These are phyloP conservation scores for Myrmaecium sp. DNA, from an alignment of 2,329 filamentous ascomycete species.

Conservation along the genomic window DNA sequence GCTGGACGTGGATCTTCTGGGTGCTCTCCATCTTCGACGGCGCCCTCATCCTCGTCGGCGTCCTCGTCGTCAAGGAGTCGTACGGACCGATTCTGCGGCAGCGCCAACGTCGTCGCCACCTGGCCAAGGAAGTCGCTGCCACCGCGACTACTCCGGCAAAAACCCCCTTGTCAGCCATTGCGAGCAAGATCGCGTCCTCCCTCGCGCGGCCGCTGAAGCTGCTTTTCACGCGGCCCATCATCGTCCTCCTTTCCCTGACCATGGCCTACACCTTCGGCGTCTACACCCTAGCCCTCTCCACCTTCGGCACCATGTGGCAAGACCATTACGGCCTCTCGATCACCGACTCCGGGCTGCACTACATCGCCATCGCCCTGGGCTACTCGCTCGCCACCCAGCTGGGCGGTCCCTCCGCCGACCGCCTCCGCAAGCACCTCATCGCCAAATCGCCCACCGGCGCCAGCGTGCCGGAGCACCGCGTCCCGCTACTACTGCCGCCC, in stretches of 20 bases:
- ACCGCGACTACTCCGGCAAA: neutral
- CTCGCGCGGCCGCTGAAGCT: constrained; percentile 36
- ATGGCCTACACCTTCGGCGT: constrained; percentile 25
- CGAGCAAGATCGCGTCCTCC: constrained; percentile 9
- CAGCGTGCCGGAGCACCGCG: constrained; percentile 9
- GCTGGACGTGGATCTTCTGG: constrained; percentile 21
- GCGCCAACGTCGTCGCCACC: constrained; percentile 23
- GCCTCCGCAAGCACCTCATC: constrained; percentile 13
- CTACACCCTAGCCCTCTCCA: constrained; percentile 12
- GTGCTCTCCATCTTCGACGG: constrained; percentile 14
- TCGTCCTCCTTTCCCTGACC: constrained; percentile 25
- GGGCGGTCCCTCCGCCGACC: constrained; percentile 12
- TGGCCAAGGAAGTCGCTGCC: constrained; percentile 7
- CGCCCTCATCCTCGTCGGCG: constrained; percentile 11
- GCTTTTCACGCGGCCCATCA: constrained; percentile 34
- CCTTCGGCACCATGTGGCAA: constrained; percentile 10
- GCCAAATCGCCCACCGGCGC: constrained; percentile 5
- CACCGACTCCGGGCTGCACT: constrained; percentile 9
- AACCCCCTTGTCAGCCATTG: constrained; percentile 5
- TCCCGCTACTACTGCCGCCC: constrained; percentile 10
- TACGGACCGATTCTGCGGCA: constrained; percentile 32
- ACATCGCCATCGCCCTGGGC: constrained; percentile 22
- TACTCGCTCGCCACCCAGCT: constrained; percentile 14
- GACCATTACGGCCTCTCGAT: constrained; percentile 8
- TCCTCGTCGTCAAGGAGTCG: constrained; percentile 29